These are phyloP conservation scores for Cyclotella distinguenda DNA, from an alignment of 108 stramenopile genomes.

Conservation along the genomic window DNA sequence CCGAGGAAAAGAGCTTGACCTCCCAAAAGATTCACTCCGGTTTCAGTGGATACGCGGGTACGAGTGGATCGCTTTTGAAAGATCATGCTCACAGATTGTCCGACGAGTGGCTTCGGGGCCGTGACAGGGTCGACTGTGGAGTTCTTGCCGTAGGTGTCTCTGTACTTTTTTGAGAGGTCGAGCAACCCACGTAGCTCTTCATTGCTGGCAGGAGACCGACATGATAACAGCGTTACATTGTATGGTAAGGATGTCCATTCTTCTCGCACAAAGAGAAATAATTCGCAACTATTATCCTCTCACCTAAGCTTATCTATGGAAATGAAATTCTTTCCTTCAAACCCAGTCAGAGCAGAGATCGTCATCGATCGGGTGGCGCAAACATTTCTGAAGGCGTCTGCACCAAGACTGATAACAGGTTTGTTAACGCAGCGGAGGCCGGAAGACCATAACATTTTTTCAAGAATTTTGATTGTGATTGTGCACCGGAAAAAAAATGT, in stretches of 20 bases:
- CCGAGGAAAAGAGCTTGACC: conserved; percentile 94
- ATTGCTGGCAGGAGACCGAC: conserved; percentile 47
- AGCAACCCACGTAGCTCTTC: conserved; percentile 83
- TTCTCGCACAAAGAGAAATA: not conserved
- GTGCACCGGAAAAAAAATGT: no score
- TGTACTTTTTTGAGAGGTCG: conserved; percentile 73
- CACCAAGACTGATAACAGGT: conserved; percentile 17
- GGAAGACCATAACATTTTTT: not conserved
- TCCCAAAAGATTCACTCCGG: conserved; percentile 91
- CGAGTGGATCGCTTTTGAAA: conserved; percentile 97
- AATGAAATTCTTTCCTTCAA: conserved; percentile 72
- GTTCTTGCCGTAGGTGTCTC: conserved; percentile 62
- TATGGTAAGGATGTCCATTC: no score
- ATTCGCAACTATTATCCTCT: not conserved
- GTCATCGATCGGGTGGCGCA: conserved; percentile 36
- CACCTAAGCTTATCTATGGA: conserved; percentile 84
- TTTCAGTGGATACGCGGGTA: conserved; percentile 96
- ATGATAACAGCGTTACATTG: not conserved
- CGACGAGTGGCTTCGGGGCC: conserved; percentile 76
- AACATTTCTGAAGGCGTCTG: conserved; percentile 16
- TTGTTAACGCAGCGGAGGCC: conserved; percentile 7
- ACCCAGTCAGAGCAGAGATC: conserved; percentile 37
- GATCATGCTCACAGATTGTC: conserved; percentile 90
- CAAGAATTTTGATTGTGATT: no score
- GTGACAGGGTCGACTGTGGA: conserved; percentile 44